These are phyloP conservation scores for Globisporangium echinulatum DNA, from an alignment of 352 stramenopile species.

Conservation along the genomic window DNA sequence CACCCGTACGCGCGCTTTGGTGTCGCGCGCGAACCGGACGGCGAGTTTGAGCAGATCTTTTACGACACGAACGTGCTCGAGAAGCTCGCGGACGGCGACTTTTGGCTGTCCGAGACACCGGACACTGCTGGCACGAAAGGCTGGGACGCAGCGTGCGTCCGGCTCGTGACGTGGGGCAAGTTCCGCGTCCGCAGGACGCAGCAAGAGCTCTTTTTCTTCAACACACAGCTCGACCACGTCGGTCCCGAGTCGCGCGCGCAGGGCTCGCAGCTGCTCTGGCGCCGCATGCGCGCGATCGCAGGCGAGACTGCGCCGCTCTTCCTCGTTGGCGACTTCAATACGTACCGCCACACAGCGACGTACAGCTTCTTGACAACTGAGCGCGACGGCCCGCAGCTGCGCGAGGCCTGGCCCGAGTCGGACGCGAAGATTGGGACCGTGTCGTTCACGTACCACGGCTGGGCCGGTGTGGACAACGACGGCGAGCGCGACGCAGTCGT, in stretches of 20 bases:
- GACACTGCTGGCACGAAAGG: conserved; percentile 47
- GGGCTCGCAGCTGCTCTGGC: conserved; percentile 52
- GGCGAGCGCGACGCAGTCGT: conserved; percentile 55
- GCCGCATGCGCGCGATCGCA: conserved; percentile 55
- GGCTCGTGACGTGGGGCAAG: conserved; percentile 66
- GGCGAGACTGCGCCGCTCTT: conserved; percentile 50
- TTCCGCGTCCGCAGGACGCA: conserved; percentile 52
- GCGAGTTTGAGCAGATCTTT: conserved; percentile 81
- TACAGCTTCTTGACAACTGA: conserved; percentile 80
- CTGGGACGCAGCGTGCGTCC: conserved; percentile 64
- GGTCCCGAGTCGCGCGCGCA: conserved; percentile 41
- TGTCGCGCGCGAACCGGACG: conserved; percentile 59
- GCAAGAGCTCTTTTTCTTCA: conserved; percentile 73
- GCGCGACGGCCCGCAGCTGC: conserved; percentile 44
- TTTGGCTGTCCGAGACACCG: conserved; percentile 72
- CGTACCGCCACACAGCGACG: conserved; percentile 70
- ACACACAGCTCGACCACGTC: conserved; percentile 74
- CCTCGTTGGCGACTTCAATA: conserved; percentile 83
- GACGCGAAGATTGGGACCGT: conserved; percentile 64
- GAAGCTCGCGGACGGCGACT: conserved; percentile 53
- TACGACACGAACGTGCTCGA: conserved; percentile 55
- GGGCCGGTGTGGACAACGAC: conserved; percentile 79
- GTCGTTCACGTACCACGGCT: conserved; percentile 85
- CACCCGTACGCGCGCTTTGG: conserved; percentile 70
- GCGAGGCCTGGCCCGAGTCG: conserved; percentile 69